Evolutionary conservation across 1,284 basidiomycete genomes (phyloP).

Genomic region (Coriolopsis trogii): DNA sequence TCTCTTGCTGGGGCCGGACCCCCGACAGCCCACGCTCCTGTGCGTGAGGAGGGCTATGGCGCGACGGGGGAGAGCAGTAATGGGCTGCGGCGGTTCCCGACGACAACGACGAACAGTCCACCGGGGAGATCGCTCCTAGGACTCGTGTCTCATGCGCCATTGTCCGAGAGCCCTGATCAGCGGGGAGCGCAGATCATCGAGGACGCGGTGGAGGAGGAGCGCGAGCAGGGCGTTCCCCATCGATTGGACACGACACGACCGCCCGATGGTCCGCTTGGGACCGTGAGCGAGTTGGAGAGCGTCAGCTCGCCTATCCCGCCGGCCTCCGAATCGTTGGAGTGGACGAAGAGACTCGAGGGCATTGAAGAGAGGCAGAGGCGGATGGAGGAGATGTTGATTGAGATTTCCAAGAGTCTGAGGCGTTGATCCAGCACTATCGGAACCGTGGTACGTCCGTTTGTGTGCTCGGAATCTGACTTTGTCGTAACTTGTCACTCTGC

Average conservation of each 20-base stretch:
- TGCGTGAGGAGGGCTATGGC: slow-evolving; percentile 7
- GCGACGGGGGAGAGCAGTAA: slow-evolving; percentile 3
- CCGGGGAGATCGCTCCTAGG: slow-evolving; percentile 19
- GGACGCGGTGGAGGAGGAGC: slow-evolving; percentile 35
- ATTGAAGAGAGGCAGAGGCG: slow-evolving; percentile 67
- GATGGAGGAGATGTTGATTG: slow-evolving; percentile 62
- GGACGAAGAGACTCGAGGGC: slow-evolving; percentile 49
- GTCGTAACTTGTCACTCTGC: too few species aligned
- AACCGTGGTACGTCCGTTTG: background rate
- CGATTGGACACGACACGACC: too few species aligned
- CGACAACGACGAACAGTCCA: slow-evolving; percentile 22
- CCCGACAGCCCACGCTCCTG: background rate
- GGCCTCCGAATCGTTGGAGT: slow-evolving; percentile 32
- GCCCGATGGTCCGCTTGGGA: slow-evolving; percentile 36
- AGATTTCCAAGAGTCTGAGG: slow-evolving; percentile 29
- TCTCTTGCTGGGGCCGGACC: slow-evolving; percentile 5
- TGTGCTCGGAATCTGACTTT: background rate
- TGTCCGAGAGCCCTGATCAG: slow-evolving; percentile 39
- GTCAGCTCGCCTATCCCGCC: slow-evolving; percentile 34
- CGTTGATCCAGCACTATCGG: background rate
- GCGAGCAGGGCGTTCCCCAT: slow-evolving; percentile 39
- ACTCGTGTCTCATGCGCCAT: slow-evolving; percentile 20
- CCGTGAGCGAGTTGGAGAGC: slow-evolving; percentile 46
- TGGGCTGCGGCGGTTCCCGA: slow-evolving; percentile 29
- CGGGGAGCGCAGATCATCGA: slow-evolving; percentile 33